These are phyloP conservation scores for Cladosporium oxysporum DNA, from an alignment of 2,329 filamentous ascomycete species.

Conservation along the genomic window DNA sequence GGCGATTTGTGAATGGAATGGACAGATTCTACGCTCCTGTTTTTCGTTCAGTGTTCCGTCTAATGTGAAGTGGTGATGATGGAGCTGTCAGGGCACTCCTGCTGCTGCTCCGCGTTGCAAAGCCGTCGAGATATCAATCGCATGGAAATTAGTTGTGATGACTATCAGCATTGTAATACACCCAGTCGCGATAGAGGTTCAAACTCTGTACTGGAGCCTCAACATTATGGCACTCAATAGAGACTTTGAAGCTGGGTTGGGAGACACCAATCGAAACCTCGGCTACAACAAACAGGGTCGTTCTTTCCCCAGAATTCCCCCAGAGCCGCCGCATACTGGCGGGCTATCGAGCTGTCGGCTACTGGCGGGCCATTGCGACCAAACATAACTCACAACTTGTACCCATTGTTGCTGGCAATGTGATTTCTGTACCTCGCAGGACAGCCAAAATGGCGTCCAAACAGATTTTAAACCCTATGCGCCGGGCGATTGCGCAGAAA, in stretches of 20 bases:
- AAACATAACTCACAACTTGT: conserved; percentile 6
- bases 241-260: too few relatives aligned
- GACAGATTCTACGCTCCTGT: neutral
- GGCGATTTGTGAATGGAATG: neutral
- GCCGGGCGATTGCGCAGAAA: neutral
- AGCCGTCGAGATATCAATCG: neutral
- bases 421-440: neutral
- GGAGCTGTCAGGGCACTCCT: neutral
- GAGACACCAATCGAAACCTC: neutral
- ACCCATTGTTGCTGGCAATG: conserved; percentile 11
- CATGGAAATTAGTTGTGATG: neutral
- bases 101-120: neutral
- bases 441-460: conserved; percentile 20
- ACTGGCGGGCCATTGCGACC: conserved; percentile 1
- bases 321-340: neutral
- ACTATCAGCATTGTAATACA: too few relatives aligned
- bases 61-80: neutral
- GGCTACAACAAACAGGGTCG: neutral
- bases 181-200: too few relatives aligned
- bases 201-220: too few relatives aligned
- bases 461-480: conserved; percentile 7
- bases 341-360: neutral
- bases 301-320: conserved; percentile 11
- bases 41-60: neutral
- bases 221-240: too few relatives aligned